Evolutionary conservation across 73 alveolate genomes (phyloP).

Genomic region (Uronychia setigera): DNA sequence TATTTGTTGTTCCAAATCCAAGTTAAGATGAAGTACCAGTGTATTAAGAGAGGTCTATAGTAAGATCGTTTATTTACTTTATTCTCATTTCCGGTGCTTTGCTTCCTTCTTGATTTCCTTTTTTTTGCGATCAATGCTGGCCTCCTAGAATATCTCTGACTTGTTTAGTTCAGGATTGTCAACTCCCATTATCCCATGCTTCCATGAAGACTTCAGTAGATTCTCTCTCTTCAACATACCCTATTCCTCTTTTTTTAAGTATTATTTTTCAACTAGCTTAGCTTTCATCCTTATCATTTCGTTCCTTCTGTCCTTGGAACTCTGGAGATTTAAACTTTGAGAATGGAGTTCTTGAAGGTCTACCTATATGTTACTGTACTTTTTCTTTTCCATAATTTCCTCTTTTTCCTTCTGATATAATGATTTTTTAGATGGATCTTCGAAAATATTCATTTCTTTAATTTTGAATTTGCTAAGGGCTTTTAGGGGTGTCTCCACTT

Average conservation of each 20-base stretch:
- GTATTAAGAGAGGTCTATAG: neutral
- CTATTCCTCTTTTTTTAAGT: neutral
- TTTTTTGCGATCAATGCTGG: neutral
- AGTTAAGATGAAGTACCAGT: neutral
- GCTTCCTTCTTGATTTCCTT: neutral
- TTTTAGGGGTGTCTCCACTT: too few relatives aligned
- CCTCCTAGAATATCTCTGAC: neutral
- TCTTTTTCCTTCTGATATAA: neutral
- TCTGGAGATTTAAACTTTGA: neutral
- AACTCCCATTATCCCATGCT: conserved; percentile 21
- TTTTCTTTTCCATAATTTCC: neutral
- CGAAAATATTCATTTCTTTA: too few relatives aligned
- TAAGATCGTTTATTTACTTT: neutral
- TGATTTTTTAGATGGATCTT: too few relatives aligned
- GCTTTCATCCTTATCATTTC: neutral
- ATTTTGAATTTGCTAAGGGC: too few relatives aligned
- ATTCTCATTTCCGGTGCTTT: neutral
- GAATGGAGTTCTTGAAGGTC: neutral
- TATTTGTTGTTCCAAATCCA: neutral
- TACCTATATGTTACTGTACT: neutral
- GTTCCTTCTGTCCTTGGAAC: neutral
- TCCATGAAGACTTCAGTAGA: conserved; percentile 10
- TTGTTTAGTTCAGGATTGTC: neutral
- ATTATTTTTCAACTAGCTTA: neutral
- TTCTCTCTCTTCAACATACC: conserved; percentile 11